Evolutionary conservation across 805 yeast species (phyloP).

Genomic region (Ogataea paraovalis): DNA sequence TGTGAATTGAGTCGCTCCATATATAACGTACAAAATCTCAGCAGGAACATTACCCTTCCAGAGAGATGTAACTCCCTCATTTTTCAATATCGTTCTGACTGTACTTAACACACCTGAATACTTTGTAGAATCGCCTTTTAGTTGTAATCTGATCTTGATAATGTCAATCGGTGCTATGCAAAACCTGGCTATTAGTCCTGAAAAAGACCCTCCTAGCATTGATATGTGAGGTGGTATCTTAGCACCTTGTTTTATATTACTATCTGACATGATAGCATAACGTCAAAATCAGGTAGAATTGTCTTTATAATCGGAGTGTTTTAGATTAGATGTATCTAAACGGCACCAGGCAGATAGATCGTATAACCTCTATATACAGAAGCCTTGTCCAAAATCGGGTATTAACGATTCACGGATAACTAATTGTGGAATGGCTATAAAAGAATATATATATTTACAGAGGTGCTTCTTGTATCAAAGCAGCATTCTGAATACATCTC

Average conservation of each 20-base stretch:
- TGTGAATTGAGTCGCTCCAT: conserved; percentile 84
- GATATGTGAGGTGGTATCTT: conserved; percentile 51
- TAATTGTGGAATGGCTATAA: no score
- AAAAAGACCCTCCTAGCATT: conserved; percentile 62
- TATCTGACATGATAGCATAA: conserved; percentile 11
- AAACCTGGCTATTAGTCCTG: conserved; percentile 56
- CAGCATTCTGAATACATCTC: neutral
- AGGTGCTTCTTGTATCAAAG: no score
- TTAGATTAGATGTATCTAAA: neutral
- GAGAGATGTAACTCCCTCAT: conserved; percentile 63
- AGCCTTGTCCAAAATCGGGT: no score
- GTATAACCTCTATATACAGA: no score
- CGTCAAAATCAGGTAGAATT: neutral
- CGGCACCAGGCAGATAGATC: no score
- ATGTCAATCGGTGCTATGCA: conserved; percentile 76
- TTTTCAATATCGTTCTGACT: conserved; percentile 38
- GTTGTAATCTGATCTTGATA: conserved; percentile 69
- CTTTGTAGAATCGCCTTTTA: conserved; percentile 36
- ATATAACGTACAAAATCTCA: conserved; percentile 73
- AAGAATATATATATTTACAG: no score
- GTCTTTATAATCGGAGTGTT: neutral
- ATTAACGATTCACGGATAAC: no score
- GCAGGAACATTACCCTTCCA: conserved; percentile 99
- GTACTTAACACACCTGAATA: conserved; percentile 37
- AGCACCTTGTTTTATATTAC: conserved; percentile 38